These are phyloP conservation scores for Blumeriella jaapii DNA, from an alignment of 2,329 filamentous ascomycete species.

Conservation along the genomic window DNA sequence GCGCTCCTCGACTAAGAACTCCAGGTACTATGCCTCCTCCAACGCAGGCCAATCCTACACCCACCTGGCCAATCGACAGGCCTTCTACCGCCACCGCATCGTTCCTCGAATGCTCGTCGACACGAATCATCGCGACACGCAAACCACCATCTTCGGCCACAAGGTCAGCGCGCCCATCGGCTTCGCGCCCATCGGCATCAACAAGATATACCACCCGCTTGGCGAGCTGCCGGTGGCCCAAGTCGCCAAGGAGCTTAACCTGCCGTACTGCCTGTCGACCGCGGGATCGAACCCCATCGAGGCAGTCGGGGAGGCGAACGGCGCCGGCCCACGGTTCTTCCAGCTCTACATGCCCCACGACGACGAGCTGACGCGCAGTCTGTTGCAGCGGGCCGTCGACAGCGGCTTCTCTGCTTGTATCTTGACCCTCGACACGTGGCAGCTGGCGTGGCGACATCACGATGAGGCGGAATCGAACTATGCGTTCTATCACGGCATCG, in stretches of 20 bases:
- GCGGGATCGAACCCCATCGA: slow-evolving; percentile 43
- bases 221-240: slow-evolving; percentile 49
- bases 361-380: slow-evolving; percentile 43
- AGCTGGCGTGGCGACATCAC: slow-evolving; percentile 49
- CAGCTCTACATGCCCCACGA: slow-evolving; percentile 55
- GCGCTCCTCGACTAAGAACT: not conserved
- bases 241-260: slow-evolving; percentile 45
- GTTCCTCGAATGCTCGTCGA: slow-evolving; percentile 50
- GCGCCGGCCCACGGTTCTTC: slow-evolving; percentile 42
- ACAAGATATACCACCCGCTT: slow-evolving; percentile 49
- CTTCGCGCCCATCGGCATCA: slow-evolving; percentile 55
- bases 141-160: slow-evolving; percentile 47
- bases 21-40: slow-evolving; percentile 40
- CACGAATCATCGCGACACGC: slow-evolving; percentile 45
- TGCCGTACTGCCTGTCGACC: slow-evolving; percentile 48
- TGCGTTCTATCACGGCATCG: slow-evolving; percentile 49
- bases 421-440: slow-evolving; percentile 52
- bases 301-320: slow-evolving; percentile 44
- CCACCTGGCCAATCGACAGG: slow-evolving; percentile 46
- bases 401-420: slow-evolving; percentile 46
- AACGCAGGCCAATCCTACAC: slow-evolving; percentile 43
- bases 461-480: slow-evolving; percentile 46
- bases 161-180: slow-evolving; percentile 47
- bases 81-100: slow-evolving; percentile 53
- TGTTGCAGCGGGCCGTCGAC: slow-evolving; percentile 43